Percentiles rank a stretch among this genome's conserved stretches.
phyloP scores from a whole-genome alignment of 164 flowering plant species.

The Houttuynia cordata region DNA sequence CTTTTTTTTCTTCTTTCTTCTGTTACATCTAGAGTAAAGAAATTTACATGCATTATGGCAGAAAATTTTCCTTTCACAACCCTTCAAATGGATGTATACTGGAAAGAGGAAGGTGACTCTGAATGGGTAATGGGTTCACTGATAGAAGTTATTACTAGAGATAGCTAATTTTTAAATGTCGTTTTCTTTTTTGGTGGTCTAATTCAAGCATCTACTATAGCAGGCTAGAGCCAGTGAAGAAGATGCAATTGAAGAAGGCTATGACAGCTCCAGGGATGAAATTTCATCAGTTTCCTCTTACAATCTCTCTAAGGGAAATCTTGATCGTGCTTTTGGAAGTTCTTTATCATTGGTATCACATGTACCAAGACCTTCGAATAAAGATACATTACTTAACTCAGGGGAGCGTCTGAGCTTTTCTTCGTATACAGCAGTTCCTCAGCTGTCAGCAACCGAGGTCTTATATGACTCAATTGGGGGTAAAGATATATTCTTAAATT shows the following conservation, averaged over 20 bases:
- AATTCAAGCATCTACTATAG: background rate
- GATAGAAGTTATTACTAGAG: background rate
- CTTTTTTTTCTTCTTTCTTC: background rate
- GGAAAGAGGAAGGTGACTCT: constrained; percentile 84
- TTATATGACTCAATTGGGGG: constrained; percentile 52
- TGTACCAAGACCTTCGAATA: constrained; percentile 41
- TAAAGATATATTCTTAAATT: constrained; percentile 14
- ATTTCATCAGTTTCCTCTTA: constrained; percentile 81
- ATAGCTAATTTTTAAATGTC: no score
- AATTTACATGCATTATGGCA: constrained; percentile 16
- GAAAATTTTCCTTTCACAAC: constrained; percentile 55
- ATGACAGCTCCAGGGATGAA: constrained; percentile 90
- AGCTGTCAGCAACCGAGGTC: constrained; percentile 58
- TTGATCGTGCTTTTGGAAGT: constrained; percentile 54
- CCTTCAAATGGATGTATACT: constrained; percentile 49
- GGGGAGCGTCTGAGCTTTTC: constrained; percentile 50
- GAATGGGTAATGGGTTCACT: constrained; percentile 62
- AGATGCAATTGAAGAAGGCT: constrained; percentile 81
- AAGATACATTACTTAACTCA: constrained; percentile 36
- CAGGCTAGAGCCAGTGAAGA: constrained; percentile 74
- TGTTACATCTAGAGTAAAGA: background rate
- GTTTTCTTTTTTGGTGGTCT: no score
- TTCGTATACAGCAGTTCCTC: constrained; percentile 44
- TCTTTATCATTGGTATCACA: constrained; percentile 69
- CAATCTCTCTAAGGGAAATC: constrained; percentile 52